phyloP scores from a whole-genome alignment of 2,329 filamentous ascomycete species.

The Monilinia polystroma region DNA sequence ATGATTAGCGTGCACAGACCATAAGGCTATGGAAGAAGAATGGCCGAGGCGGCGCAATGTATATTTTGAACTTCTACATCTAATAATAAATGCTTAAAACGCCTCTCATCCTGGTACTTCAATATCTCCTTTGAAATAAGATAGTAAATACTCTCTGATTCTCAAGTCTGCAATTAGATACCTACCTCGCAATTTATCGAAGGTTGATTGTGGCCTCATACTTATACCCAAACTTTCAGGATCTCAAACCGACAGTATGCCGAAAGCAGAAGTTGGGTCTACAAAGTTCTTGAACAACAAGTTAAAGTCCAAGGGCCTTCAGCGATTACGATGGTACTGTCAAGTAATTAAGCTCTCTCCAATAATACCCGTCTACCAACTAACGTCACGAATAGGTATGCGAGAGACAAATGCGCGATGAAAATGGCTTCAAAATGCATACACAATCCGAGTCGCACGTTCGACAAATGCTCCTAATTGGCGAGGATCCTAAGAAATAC shows the following conservation, averaged over 20 bases:
- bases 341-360: constrained; percentile 47
- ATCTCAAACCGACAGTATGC: constrained; percentile 60
- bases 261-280: constrained; percentile 85
- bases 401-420: constrained; percentile 73
- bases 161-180: not conserved
- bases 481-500: constrained; percentile 79
- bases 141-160: not conserved
- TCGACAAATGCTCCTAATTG: constrained; percentile 83
- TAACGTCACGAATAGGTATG: constrained; percentile 58
- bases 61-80: constrained; percentile 9
- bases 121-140: too few relatives aligned
- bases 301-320: constrained; percentile 76
- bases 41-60: constrained; percentile 10
- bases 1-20: not conserved
- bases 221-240: not conserved
- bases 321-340: constrained; percentile 89
- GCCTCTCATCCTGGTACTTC: not conserved
- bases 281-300: constrained; percentile 91
- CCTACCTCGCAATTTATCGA: not conserved
- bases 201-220: not conserved
- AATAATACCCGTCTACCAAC: not conserved
- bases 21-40: not conserved
- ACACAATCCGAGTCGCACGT: constrained; percentile 84
- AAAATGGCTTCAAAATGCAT: constrained; percentile 94
- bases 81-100: not conserved